These are phyloP conservation scores for Claviceps purpurea DNA, from an alignment of 2,329 filamentous ascomycete genomes.

Conservation along the genomic window DNA sequence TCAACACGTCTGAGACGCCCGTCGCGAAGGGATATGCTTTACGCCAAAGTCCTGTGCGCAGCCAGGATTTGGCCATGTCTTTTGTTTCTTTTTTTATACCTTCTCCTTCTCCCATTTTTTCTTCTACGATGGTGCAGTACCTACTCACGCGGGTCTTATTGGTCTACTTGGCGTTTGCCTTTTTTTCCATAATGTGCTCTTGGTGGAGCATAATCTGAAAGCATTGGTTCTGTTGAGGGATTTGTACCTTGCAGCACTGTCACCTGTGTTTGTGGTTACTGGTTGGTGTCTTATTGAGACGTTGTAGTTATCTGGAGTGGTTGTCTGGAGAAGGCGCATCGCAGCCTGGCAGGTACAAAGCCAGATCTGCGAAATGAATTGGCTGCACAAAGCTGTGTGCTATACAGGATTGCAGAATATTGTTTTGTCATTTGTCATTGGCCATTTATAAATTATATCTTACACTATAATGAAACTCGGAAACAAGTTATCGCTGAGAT, in stretches of 20 bases:
- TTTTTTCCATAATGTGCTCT: background rate
- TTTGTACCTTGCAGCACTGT: background rate
- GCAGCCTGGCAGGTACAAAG: too few species aligned
- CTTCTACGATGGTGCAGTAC: background rate
- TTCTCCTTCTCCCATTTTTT: background rate
- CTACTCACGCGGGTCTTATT: background rate
- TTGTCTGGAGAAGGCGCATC: too few species aligned
- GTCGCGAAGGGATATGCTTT: background rate
- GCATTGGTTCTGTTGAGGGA: background rate
- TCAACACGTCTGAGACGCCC: slow-evolving; percentile 4
- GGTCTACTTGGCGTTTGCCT: background rate
- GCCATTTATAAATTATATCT: too few species aligned
- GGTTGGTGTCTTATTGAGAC: background rate
- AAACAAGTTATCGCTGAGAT: too few species aligned
- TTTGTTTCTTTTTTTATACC: background rate
- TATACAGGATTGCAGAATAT: too few species aligned
- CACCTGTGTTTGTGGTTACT: background rate
- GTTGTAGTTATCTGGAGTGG: too few species aligned
- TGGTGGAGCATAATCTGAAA: background rate
- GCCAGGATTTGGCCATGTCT: background rate
- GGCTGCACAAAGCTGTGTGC: too few species aligned
- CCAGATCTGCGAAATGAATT: too few species aligned
- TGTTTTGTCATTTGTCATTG: too few species aligned
- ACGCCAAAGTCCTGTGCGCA: background rate
- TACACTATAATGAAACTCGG: too few species aligned